Evolutionary conservation across 192 early-diverging fungal species (phyloP), one percentile per base, ranked within the genome.

Genomic region (Rhizophagus sp.): DNA sequence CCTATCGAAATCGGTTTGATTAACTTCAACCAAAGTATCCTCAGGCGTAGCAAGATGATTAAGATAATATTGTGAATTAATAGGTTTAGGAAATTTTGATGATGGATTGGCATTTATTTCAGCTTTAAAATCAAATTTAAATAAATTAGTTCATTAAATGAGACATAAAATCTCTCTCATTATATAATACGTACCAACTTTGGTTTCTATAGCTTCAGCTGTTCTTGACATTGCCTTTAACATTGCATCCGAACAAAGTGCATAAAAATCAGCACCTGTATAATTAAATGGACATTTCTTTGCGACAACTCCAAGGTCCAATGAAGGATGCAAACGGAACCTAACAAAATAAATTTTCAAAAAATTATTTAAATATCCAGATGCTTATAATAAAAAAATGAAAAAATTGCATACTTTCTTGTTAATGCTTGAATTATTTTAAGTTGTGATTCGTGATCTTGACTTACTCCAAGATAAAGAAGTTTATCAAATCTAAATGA

Each of bases 241-340:
- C 88, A 97, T 95, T 0, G 98, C 95, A 82, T 99, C 97, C 25
- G 98, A 96, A 81, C 97, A 98, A 50, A 99, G 86, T 0, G 98
- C 98, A 82, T 99, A 99, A 80, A 99, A 96, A 83, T 99, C 98
- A 19, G 98, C 98, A 41, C 98, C 98, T 1, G 98, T 99, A 71
- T 95, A 96, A 76, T 96, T 91, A 80, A 97, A 92, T 7, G 97
- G 98, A 72, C 95, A 96, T 67, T 88, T 83, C 19, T 95, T 92
- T 9, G 97, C 96, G 19, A 99, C 89, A 7, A 79, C 81, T 39
- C 82, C 82, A 78, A 99, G 82, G 68, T 96, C 90, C 10, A 97
- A 88, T 5, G 89, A 92, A 17, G 95, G 91, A 61, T 91, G 89
- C 25, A 99, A 85, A n/a, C 89, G 88, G 90, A 99, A 99, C 62